Evolutionary conservation across 2,329 filamentous ascomycete species (phyloP).

Genomic region (Arthrobotrys musiformis): DNA sequence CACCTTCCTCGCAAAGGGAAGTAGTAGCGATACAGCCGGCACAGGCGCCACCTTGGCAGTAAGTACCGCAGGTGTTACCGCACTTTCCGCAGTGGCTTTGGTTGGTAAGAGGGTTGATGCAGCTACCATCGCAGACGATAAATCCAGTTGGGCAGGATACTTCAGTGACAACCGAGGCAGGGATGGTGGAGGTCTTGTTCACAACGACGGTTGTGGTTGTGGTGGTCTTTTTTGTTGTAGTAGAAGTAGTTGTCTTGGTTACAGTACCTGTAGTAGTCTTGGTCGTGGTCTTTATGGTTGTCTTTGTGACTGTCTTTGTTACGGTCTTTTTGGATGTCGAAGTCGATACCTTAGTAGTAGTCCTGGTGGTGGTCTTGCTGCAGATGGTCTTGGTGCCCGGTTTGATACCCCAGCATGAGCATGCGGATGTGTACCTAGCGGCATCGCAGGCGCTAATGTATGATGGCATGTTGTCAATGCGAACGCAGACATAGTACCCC

Average conservation of each 20-base stretch:
- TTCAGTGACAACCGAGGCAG: conserved; percentile 15
- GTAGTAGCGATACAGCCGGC: conserved; percentile 15
- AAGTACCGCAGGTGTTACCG: conserved; percentile 24
- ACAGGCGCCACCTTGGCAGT: conserved; percentile 36
- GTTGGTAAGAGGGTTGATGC: conserved; percentile 1
- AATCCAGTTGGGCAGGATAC: conserved; percentile 17
- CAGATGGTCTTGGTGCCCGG: conserved; percentile 24
- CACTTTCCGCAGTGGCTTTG: conserved; percentile 26
- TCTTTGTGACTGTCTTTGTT: neutral
- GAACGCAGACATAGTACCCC: conserved; percentile 24
- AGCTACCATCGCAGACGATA: neutral
- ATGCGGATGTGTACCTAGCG: conserved; percentile 22
- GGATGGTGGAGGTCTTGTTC: conserved; percentile 3
- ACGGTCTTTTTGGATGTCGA: conserved; percentile 1
- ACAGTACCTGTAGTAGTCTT: neutral
- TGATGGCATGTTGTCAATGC: conserved; percentile 15
- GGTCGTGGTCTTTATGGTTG: neutral
- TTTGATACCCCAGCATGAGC: conserved; percentile 12
- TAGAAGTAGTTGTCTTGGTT: neutral
- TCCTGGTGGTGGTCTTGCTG: conserved; percentile 23
- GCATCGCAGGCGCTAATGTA: conserved; percentile 19
- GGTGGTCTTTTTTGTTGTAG: too few relatives aligned
- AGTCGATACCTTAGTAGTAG: neutral
- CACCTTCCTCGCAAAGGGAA: conserved; percentile 18
- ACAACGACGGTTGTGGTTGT: neutral